Percentiles rank a stretch among this genome's conserved stretches.
Evolutionary conservation across 768 basidiomycete genomes (phyloP).

Genomic region (Lactarius sp.): DNA sequence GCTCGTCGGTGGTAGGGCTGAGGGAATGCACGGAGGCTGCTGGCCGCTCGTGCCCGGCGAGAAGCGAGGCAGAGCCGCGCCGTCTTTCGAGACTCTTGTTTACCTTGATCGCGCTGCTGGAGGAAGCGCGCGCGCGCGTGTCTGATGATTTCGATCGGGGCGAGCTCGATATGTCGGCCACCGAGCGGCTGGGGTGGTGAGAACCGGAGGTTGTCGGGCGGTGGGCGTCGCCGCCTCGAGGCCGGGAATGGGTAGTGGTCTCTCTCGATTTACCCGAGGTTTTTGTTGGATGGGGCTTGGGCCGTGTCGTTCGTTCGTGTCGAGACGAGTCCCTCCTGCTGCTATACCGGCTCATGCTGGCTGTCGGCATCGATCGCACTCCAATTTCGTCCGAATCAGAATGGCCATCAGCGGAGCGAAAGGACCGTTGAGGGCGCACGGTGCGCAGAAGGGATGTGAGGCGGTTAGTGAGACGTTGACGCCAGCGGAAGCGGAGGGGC

Average conservation of each 20-base stretch:
- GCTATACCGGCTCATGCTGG: slow-evolving; percentile 13
- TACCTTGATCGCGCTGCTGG: background rate
- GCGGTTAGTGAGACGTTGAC: slow-evolving; percentile 40
- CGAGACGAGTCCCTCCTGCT: background rate
- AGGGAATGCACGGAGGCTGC: slow-evolving; percentile 17
- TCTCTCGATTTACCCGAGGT: slow-evolving; percentile 8
- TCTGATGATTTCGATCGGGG: slow-evolving; percentile 24
- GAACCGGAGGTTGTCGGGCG: slow-evolving; percentile 2
- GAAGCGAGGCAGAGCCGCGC: slow-evolving; percentile 20
- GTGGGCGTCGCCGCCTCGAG: background rate
- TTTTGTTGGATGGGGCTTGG: background rate
- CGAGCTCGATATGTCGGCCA: slow-evolving; percentile 7
- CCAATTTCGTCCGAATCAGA: slow-evolving; percentile 26
- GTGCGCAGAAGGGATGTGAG: slow-evolving; percentile 49
- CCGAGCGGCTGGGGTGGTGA: slow-evolving; percentile 1
- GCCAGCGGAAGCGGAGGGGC: slow-evolving; percentile 56
- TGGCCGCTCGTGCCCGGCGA: background rate
- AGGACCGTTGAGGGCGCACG: slow-evolving; percentile 36
- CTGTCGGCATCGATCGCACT: slow-evolving; percentile 21
- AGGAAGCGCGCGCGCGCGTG: slow-evolving; percentile 2
- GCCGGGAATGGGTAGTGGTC: background rate
- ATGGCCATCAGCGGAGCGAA: slow-evolving; percentile 27
- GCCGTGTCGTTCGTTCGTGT: background rate
- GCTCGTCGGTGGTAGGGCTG: slow-evolving; percentile 13
- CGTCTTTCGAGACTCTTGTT: slow-evolving; percentile 5